phyloP scores from a whole-genome alignment of 106 monocot species.

The Phalaenopsis equestris region DNA sequence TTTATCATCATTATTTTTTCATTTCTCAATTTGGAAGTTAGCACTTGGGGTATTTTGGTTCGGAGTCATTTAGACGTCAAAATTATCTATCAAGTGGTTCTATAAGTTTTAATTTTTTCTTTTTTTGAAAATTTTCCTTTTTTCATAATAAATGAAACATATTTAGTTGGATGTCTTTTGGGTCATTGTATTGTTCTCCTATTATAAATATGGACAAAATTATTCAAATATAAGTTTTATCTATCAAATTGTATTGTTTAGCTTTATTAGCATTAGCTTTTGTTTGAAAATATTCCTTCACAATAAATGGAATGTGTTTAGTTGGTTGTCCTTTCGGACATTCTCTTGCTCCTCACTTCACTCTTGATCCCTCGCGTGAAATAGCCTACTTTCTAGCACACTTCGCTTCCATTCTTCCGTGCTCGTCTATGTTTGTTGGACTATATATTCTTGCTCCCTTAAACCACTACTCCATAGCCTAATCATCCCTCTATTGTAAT shows the following conservation, averaged over 20 bases:
- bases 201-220: neutral
- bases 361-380: neutral
- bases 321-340: too few relatives aligned
- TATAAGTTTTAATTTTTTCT: too few relatives aligned
- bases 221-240: neutral
- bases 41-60: neutral
- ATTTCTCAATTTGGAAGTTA: too few relatives aligned
- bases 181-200: neutral
- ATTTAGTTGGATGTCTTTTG: neutral
- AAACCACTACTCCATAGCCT: neutral
- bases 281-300: too few relatives aligned
- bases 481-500: too few relatives aligned
- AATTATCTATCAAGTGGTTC: neutral
- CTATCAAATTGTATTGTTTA: neutral
- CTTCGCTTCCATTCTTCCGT: neutral
- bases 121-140: neutral
- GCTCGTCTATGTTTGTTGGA: neutral
- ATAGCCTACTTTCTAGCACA: neutral
- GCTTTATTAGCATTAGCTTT: too few relatives aligned
- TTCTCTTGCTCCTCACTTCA: neutral
- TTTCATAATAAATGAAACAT: neutral
- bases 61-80: neutral
- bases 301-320: too few relatives aligned
- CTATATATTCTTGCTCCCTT: neutral
- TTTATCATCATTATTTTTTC: too few relatives aligned